Evolutionary conservation across 108 stramenopile species (phyloP), one percentile per base, ranked within the genome.

Genomic region (Conticribra guillardii): DNA sequence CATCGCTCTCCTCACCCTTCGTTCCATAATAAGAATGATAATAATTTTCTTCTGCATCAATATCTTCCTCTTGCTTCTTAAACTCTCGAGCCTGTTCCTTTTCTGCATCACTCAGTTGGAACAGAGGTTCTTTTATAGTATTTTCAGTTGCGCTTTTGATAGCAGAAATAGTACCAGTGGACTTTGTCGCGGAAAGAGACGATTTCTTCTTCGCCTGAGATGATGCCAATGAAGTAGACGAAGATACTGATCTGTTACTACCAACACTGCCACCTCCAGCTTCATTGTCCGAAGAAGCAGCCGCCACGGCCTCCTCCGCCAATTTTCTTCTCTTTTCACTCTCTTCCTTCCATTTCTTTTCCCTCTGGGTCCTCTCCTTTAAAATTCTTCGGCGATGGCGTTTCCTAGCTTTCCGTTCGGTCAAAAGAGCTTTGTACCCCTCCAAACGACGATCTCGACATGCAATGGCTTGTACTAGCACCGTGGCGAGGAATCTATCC

Each of bases 401-500:
- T 63, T 79, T 79, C 16, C 88, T 71, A 3, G 60, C 60, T 32
- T 66, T 59, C 0, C 74, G 61, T 24, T 89, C 85, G 23, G 75
- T 76, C 22, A 76, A 41, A 4, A 67, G 41, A 61, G 87, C 45
- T 53, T 89, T 86, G 24, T 81, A 72, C 15, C 93, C 93, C 68
- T 89, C 84, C 27, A 94, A 62, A 30, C 93, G 70, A 41, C 84
- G 87, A 69, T 91, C 89, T 2, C 93, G 90, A 79, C 93, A 94
- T 17, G 83, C 89, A 41, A 84, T 64, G 30, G 85, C 86, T 64
- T 94, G 93, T 31, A 86, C 84, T 29, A 94, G 57, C 0, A 94
- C 82, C 16, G 93, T 89, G 1, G 90, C 90, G 22, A 94, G 60
- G 72, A 94, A 94, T 65, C 89, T 82, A 86, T 94, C 93, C 0